Evolutionary conservation across 306 rosid species (phyloP).

Genomic region (Trifolium repens): DNA sequence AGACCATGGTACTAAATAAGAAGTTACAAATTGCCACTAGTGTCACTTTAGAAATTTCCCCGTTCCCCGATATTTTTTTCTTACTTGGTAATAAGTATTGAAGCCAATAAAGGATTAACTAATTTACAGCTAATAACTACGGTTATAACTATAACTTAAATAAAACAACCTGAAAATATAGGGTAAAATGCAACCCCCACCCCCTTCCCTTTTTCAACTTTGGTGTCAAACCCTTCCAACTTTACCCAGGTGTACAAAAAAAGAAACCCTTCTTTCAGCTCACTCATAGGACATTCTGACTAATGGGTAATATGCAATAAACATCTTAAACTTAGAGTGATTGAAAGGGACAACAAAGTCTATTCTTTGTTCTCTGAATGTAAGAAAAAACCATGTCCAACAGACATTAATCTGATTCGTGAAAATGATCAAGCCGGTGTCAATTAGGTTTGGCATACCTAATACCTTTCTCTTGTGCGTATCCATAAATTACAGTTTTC

Average conservation of each 20-base stretch:
- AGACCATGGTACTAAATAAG: conserved; percentile 12
- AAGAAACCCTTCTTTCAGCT: not conserved
- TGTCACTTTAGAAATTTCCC: too few relatives aligned
- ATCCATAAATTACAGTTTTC: not conserved
- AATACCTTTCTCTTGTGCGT: not conserved
- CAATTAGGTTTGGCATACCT: not conserved
- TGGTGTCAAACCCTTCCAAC: not conserved
- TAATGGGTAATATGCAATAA: not conserved
- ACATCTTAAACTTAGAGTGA: not conserved
- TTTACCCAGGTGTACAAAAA: not conserved
- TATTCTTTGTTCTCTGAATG: not conserved
- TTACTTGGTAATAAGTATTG: not conserved
- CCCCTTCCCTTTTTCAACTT: not conserved
- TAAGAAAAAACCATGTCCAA: not conserved
- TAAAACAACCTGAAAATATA: not conserved
- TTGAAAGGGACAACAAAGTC: not conserved
- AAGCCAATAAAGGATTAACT: not conserved
- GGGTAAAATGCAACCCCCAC: not conserved
- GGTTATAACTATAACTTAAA: conserved; percentile 1
- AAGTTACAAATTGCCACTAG: not conserved
- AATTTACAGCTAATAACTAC: not conserved
- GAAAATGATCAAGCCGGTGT: not conserved
- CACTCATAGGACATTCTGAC: not conserved
- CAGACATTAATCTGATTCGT: not conserved
- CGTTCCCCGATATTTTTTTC: too few relatives aligned